Percentiles rank a stretch among this genome's conserved stretches.
Evolutionary conservation across 106 monocot species (phyloP).

Genomic region (Dendrobium catenatum): DNA sequence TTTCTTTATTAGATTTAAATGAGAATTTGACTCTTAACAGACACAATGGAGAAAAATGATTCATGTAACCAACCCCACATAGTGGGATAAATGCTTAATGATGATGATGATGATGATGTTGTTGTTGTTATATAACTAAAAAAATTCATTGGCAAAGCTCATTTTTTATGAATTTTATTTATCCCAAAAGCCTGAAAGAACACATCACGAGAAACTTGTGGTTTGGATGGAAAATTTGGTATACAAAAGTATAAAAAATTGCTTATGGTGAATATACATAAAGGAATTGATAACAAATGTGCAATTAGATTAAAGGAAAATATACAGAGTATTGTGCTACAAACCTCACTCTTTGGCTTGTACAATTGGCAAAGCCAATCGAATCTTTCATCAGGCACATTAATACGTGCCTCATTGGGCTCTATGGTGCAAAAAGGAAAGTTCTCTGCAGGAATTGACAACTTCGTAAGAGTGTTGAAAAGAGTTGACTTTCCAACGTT

Average conservation of each 20-base stretch:
- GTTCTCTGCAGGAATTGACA: constrained; percentile 78
- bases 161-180: not conserved
- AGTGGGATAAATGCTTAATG: too few relatives aligned
- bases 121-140: not conserved
- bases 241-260: not conserved
- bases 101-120: not conserved
- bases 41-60: too few relatives aligned
- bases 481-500: constrained; percentile 98
- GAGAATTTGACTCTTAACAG: too few relatives aligned
- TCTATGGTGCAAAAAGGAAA: constrained; percentile 56
- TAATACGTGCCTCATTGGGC: constrained; percentile 49
- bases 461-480: constrained; percentile 90
- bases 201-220: not conserved
- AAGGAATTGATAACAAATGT: not conserved
- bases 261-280: not conserved
- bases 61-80: too few relatives aligned
- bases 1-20: too few relatives aligned
- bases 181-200: not conserved
- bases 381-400: constrained; percentile 42
- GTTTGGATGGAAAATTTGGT: not conserved
- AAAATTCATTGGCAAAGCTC: not conserved
- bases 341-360: constrained; percentile 99
- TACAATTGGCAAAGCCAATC: constrained; percentile 54
- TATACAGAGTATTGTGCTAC: not conserved
- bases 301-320: not conserved